These are phyloP conservation scores for Cyclotella atomus DNA, from an alignment of 108 stramenopile genomes.

Conservation along the genomic window DNA sequence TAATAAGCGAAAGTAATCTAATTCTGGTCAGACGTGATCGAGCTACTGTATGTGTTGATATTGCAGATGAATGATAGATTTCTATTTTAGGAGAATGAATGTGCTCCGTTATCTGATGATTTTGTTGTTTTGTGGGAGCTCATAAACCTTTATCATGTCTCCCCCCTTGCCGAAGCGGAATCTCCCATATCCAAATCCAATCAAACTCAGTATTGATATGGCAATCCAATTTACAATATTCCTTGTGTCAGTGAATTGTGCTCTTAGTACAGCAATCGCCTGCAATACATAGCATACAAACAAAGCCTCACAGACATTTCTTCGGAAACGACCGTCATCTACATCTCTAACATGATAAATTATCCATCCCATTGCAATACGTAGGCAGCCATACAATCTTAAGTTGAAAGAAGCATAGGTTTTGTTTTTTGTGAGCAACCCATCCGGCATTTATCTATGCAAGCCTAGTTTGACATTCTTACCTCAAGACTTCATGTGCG, in stretches of 20 bases:
- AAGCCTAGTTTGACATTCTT: constrained; percentile 8
- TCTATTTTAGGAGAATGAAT: too few relatives aligned
- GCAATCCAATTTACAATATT: constrained; percentile 78
- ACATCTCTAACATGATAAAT: constrained; percentile 73
- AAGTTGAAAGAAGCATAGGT: not conserved
- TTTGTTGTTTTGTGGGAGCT: constrained; percentile 63
- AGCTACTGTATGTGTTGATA: too few relatives aligned
- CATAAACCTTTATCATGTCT: constrained; percentile 84
- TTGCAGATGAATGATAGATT: too few relatives aligned
- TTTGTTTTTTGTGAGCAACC: not conserved
- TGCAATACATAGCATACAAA: constrained; percentile 81
- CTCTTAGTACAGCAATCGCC: constrained; percentile 72
- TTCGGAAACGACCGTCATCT: constrained; percentile 85
- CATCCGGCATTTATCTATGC: not conserved
- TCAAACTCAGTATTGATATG: constrained; percentile 56
- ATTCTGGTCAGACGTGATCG: not conserved
- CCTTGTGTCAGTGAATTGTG: constrained; percentile 78
- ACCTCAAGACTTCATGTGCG: constrained; percentile 82
- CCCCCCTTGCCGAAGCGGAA: constrained; percentile 84
- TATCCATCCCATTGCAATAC: constrained; percentile 85
- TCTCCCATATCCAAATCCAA: constrained; percentile 70
- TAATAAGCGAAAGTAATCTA: not conserved
- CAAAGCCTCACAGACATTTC: constrained; percentile 81
- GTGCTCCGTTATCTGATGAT: constrained; percentile 15
- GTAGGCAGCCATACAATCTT: constrained; percentile 78